Base-by-base conservation (phyloP, 2,329 filamentous ascomycete species). In the Exutisphaerella laricina region DNA sequence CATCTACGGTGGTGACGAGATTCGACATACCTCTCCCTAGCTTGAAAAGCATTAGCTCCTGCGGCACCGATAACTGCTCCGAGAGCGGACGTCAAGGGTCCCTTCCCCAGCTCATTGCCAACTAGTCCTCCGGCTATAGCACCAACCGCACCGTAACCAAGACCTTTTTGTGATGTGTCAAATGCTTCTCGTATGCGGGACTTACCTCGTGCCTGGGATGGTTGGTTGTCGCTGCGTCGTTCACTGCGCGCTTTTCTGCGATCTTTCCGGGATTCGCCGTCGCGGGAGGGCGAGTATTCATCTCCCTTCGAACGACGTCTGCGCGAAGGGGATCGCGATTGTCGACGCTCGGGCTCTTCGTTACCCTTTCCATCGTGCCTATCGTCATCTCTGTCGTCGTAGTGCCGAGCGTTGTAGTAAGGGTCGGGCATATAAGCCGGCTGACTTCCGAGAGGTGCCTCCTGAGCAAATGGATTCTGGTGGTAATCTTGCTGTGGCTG, bases 71-170 rank as follows among this genome's bases (percentile, higher is more conserved):
- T 41, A 25, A 53, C 48, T 32, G 52, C 54, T 23, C 56, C 59
- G 14, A 58, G 39, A 16, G 52, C 53, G 20, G 52, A 50, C 14
- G 55, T 51, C 14, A 58, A 21, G 16, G 45, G 41, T 16, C 55
- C 54, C 33, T 58, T 54, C 16, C 54, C 58, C 21, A 59, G 31
- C 23, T 56, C 56, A 40, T 43, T 55, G 7, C 58, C 59, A 5
- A 59, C 42, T 9, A 61, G 39, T 16, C 55, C 59, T 20, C 59
- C 59, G 18, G 57, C 58, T 8, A 62, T 35, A 5, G 58, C 59
- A 23, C 59, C 58, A 2, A 61, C 38, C 4, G 55, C 55, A 18
- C 50, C 44, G 23, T 56, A 57, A 28, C 52, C 51, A 3, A 61
- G 35, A 3, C 58, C 58, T 22, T 49, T 43, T 33, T 58, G 47